A percentile compares a stretch with the other conserved stretches of the same genome.
These are phyloP conservation scores for Bryoglossum gracile DNA, from an alignment of 495 filamentous ascomycete genomes.

Conservation along the genomic window DNA sequence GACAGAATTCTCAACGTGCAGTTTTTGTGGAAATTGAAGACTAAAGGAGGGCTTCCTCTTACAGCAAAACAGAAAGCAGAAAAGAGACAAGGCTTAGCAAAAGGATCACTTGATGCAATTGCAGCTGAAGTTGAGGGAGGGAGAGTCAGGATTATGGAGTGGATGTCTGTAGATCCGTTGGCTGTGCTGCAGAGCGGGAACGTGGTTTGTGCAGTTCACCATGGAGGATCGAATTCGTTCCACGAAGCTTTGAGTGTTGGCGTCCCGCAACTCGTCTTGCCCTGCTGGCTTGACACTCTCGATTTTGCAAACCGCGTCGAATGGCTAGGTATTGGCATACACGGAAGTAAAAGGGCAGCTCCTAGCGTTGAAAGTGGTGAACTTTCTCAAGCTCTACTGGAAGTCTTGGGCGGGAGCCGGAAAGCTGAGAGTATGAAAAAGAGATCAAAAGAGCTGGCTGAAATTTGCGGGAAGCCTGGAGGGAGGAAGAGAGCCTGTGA, in stretches of 20 bases:
- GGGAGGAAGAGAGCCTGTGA: slow-evolving; percentile 6
- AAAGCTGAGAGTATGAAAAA: slow-evolving; percentile 1
- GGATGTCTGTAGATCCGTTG: slow-evolving; percentile 42
- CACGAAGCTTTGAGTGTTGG: slow-evolving; percentile 30
- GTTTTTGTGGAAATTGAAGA: slow-evolving; percentile 43
- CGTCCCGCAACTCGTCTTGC: slow-evolving; percentile 43
- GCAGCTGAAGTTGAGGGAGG: slow-evolving; percentile 23
- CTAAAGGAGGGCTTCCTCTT: background rate
- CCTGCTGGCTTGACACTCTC: slow-evolving; percentile 44
- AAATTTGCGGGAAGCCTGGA: background rate
- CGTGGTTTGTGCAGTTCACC: slow-evolving; percentile 43
- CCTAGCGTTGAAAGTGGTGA: slow-evolving; percentile 23
- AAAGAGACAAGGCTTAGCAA: slow-evolving; percentile 4
- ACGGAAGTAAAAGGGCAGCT: slow-evolving; percentile 33
- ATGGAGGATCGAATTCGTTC: slow-evolving; percentile 34
- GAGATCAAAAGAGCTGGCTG: slow-evolving; percentile 17
- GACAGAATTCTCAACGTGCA: slow-evolving; percentile 29
- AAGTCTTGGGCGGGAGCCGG: slow-evolving; percentile 5
- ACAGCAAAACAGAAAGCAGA: slow-evolving; percentile 15
- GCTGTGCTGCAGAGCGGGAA: slow-evolving; percentile 38
- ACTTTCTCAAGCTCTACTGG: slow-evolving; percentile 22
- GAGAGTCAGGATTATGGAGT: slow-evolving; percentile 32
- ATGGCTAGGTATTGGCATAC: slow-evolving; percentile 42
- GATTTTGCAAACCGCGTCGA: slow-evolving; percentile 42
- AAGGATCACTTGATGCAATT: background rate